Evolutionary conservation across 2,329 filamentous ascomycete genomes (phyloP).

Genomic region (Fusarium praegraminearum): DNA sequence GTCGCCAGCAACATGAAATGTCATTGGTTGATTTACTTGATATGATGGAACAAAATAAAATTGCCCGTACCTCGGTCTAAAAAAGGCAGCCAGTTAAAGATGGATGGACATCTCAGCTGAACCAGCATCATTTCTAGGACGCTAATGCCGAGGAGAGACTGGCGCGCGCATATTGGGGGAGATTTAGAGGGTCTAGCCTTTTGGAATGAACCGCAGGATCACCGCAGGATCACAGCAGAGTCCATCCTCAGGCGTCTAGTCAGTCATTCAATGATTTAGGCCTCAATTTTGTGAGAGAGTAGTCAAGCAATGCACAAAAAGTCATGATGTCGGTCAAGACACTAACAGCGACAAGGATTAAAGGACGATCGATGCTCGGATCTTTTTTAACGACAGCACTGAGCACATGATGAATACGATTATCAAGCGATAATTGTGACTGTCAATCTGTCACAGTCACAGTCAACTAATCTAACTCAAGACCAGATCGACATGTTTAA

Average conservation of each 20-base stretch:
- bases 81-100: conserved; percentile 15
- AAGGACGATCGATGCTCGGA: background rate
- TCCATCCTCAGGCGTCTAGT: background rate
- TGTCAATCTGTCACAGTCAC: background rate
- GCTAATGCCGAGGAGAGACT: conserved; percentile 36
- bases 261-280: background rate
- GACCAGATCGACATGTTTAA: conserved; percentile 24
- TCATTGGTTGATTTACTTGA: conserved; percentile 29
- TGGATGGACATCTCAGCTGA: conserved; percentile 45
- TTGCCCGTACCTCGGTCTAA: conserved; percentile 15
- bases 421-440: conserved; percentile 21
- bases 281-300: background rate
- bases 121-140: conserved; percentile 37
- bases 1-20: background rate
- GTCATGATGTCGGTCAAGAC: conserved; percentile 36
- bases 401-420: conserved; percentile 5
- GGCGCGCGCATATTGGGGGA: conserved; percentile 12
- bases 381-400: background rate
- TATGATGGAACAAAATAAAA: conserved; percentile 23
- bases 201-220: conserved; percentile 31
- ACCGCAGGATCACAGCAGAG: background rate
- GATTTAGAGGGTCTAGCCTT: conserved; percentile 9
- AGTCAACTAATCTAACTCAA: background rate
- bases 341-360: conserved; percentile 1
- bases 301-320: conserved; percentile 8